These are phyloP conservation scores for Paratinospora sagittata DNA, from an alignment of 164 flowering plant genomes.

Conservation along the genomic window DNA sequence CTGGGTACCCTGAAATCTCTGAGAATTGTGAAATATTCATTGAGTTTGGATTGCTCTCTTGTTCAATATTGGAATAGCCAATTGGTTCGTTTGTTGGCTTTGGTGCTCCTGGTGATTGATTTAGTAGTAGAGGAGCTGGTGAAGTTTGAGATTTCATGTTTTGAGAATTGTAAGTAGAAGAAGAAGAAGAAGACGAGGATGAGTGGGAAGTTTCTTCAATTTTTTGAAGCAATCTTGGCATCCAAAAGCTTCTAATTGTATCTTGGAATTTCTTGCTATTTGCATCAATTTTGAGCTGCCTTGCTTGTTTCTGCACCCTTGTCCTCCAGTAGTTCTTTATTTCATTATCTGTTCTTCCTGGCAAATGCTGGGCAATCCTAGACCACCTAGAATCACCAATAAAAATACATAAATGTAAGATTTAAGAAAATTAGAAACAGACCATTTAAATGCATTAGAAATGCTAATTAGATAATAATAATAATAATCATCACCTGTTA, in stretches of 20 bases:
- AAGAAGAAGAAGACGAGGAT: conserved; percentile 13
- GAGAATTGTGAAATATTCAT: conserved; percentile 17
- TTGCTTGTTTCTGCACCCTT: conserved; percentile 67
- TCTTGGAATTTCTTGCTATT: conserved; percentile 50
- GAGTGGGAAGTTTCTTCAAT: conserved; percentile 25
- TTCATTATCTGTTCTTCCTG: conserved; percentile 90
- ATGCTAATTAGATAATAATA: neutral
- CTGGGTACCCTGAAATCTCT: conserved; percentile 27
- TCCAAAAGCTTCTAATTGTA: conserved; percentile 43
- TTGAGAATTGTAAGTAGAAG: neutral
- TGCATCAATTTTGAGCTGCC: conserved; percentile 52
- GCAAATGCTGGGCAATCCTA: conserved; percentile 71
- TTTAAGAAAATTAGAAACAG: neutral
- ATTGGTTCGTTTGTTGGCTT: neutral
- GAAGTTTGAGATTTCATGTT: conserved; percentile 13
- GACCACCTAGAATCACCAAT: conserved; percentile 56
- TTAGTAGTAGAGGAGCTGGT: conserved; percentile 12
- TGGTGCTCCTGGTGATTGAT: conserved; percentile 10
- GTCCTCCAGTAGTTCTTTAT: conserved; percentile 95
- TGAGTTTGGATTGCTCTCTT: conserved; percentile 20
- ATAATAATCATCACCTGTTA: conserved; percentile 42
- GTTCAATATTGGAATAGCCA: neutral
- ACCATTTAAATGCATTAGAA: neutral
- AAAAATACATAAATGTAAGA: neutral
- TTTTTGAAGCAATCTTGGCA: conserved; percentile 65